phyloP scores from a whole-genome alignment of 352 stramenopile genomes.

The Peronospora destructor region DNA sequence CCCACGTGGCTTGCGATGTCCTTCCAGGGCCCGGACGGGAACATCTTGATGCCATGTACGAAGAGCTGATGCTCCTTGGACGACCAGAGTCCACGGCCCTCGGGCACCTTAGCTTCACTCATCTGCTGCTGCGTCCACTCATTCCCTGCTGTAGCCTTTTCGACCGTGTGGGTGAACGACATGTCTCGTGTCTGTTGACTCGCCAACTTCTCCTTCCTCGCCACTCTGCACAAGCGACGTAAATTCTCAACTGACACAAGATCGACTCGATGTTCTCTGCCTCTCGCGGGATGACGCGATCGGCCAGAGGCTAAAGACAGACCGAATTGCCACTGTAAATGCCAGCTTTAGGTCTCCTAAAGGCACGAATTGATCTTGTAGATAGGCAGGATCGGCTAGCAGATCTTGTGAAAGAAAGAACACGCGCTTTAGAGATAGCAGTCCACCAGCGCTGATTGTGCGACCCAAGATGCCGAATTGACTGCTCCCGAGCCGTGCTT shows the following conservation, averaged over 20 bases:
- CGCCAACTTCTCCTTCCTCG: constrained; percentile 2
- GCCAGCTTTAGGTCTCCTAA: background rate
- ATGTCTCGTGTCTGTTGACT: constrained; percentile 7
- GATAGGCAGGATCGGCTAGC: constrained; percentile 1
- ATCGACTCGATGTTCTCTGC: constrained; percentile 7
- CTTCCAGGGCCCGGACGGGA: constrained; percentile 68
- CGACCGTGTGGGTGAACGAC: constrained; percentile 31
- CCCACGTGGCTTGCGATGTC: constrained; percentile 68
- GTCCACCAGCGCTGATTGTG: background rate
- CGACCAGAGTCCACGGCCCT: constrained; percentile 65
- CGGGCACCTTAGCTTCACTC: constrained; percentile 30
- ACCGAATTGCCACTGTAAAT: background rate
- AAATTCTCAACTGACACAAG: constrained; percentile 60
- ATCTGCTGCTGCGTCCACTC: constrained; percentile 28
- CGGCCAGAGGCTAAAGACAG: too few species aligned
- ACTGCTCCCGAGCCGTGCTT: constrained; percentile 6
- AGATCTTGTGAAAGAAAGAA: background rate
- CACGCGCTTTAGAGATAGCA: constrained; percentile 8
- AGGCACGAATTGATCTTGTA: constrained; percentile 6
- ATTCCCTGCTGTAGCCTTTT: constrained; percentile 17
- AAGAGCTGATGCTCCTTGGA: constrained; percentile 70
- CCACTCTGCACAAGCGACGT: constrained; percentile 26
- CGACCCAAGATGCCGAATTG: background rate
- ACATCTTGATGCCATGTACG: constrained; percentile 71
- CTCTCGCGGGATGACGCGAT: constrained; percentile 22